Evolutionary conservation across 2,329 filamentous ascomycete genomes (phyloP), one percentile per base, ranked within the genome.

Genomic region (Phyllosticta citribraziliensis): DNA sequence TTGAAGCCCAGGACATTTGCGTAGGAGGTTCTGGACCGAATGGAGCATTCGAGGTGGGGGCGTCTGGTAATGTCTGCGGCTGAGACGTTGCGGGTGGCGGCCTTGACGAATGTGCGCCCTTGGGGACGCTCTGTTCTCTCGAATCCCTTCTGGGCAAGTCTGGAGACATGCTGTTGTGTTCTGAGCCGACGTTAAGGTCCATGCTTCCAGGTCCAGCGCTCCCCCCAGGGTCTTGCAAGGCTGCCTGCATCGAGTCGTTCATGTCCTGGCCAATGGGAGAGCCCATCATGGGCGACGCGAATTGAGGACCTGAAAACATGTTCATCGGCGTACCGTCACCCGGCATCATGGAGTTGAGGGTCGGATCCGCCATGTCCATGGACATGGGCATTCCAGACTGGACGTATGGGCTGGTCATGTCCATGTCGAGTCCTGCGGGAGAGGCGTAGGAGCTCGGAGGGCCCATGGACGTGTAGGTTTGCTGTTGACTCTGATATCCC

Each of bases 391-490:
- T 70, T 58, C 64, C 66, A 50, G 69, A 68, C 40, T 75, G 70
- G 20, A 72, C 63, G 64, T 76, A 80, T 1, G 76, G 73, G 64
- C 72, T 75, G 25, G 65, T 67, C 67, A 80, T 75, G 60, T 73
- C 72, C 70, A 80, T 70, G 55, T 78, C 77, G 53, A 80, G 70
- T 14, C 68, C 67, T 62, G 76, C 71, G 11, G 78, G 75, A 12
- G 78, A 79, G 33, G 74, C 72, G 67, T 76, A 80, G 22, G 77
- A 74, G 35, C 68, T 72, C 1, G 72, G 69, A 2, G 68, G 65
- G 62, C 72, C 68, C 70, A 79, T 75, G 57, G 67, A 65, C 12
- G 68, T 66, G 63, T 72, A 79, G 20, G 67, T 66, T 10, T 68
- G 67, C 40, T 67, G 70, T 35, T 72, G 69, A 57, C 68, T 63